A percentile compares a stretch with the other conserved stretches of the same genome.
Conservation (phyloP, 257 asterid genomes). For the Apocynum venetum region DNA sequence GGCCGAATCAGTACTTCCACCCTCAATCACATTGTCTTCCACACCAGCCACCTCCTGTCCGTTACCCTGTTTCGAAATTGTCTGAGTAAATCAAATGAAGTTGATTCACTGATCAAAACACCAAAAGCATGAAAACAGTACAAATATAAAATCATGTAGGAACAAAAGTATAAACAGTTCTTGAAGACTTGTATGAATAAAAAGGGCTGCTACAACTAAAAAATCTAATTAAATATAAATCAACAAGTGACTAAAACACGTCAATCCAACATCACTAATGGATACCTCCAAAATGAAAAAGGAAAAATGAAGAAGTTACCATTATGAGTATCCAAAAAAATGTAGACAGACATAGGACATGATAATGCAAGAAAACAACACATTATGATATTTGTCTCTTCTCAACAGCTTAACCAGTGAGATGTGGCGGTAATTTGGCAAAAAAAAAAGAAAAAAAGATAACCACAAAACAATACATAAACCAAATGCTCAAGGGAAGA, state of each 20-base stretch:
- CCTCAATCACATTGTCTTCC: constrained; percentile 37
- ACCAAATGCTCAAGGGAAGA: neutral
- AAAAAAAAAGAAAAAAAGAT: too few relatives aligned
- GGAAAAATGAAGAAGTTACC: too few relatives aligned
- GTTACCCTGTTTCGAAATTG: constrained; percentile 36
- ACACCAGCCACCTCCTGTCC: constrained; percentile 31
- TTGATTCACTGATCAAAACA: neutral
- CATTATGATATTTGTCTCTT: neutral
- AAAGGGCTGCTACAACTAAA: neutral
- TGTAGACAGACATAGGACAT: too few relatives aligned
- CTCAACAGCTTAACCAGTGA: neutral
- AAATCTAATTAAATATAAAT: neutral
- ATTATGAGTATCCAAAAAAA: too few relatives aligned
- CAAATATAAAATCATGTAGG: neutral
- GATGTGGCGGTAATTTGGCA: neutral
- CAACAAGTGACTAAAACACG: neutral
- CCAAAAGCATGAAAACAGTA: neutral
- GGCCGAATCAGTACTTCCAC: constrained; percentile 38
- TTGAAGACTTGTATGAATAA: neutral
- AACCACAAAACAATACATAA: too few relatives aligned
- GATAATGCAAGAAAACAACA: neutral
- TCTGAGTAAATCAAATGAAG: neutral
- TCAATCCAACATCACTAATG: neutral
- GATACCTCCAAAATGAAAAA: too few relatives aligned
- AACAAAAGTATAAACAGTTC: neutral